Evolutionary conservation across 192 early-diverging fungal species (phyloP).

Genomic region (Cladochytrium replicatum): DNA sequence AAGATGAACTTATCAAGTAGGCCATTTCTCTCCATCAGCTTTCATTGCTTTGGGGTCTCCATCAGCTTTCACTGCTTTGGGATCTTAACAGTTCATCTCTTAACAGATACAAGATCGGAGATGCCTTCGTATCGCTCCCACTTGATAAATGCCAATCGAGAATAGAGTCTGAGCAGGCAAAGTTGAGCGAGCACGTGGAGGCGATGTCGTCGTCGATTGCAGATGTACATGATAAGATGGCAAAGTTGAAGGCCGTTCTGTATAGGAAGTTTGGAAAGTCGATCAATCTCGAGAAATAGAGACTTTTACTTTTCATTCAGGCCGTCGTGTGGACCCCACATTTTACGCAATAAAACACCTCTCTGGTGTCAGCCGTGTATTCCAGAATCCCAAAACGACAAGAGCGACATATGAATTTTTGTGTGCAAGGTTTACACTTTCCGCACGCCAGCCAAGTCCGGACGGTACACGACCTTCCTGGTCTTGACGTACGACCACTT

Average conservation of each 20-base stretch:
- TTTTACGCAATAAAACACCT: no score
- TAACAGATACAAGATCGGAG: constrained; percentile 71
- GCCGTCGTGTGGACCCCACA: no score
- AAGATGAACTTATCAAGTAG: constrained; percentile 75
- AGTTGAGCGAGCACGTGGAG: constrained; percentile 51
- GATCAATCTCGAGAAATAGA: constrained; percentile 91
- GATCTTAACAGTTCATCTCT: not conserved
- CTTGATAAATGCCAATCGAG: constrained; percentile 65
- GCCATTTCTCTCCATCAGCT: not conserved
- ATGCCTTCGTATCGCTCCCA: constrained; percentile 67
- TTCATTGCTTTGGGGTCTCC: not conserved
- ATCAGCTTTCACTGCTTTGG: not conserved
- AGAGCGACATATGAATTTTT: no score
- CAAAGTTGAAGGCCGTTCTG: constrained; percentile 69
- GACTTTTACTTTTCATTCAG: no score
- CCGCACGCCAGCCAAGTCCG: no score
- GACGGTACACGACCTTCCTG: constrained; percentile 86
- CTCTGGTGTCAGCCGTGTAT: no score
- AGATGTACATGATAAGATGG: constrained; percentile 56
- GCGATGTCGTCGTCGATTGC: constrained; percentile 55
- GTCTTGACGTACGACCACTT: constrained; percentile 88
- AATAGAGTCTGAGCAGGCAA: constrained; percentile 52
- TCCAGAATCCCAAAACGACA: no score
- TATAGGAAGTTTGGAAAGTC: constrained; percentile 90
- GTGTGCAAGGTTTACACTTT: no score